Evolutionary conservation across 495 filamentous ascomycete species (phyloP), one percentile per base, ranked within the genome.

Genomic region (Penicillium paxilli): DNA sequence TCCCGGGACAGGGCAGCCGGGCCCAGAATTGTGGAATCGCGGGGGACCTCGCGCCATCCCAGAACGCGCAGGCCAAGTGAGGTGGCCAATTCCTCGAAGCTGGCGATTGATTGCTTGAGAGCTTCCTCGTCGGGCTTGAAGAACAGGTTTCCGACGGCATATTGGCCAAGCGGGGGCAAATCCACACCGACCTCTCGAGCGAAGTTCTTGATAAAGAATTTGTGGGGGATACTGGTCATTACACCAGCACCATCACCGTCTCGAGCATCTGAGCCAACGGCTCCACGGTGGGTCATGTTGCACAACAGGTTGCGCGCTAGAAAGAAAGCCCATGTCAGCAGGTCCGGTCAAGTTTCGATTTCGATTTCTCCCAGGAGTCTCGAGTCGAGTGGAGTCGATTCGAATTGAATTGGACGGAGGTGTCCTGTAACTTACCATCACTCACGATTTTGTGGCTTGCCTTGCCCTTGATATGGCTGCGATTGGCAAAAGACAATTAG

Each of bases 201-300:
- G 67, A 99, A 97, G 70, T 98, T 96, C 76, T 99, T 99, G 61
- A 96, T 78, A 71, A 99, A 99, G 74, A 99, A 99, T 70, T 87
- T 95, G 79, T 99, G 94, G 14, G 94, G 94, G 62, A 99, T 96
- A 32, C 93, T 97, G 52, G 94, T 98, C 94, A 99, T 99, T 59
- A 98, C 92, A 80, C 94, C 94, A 56, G 94, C 94, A 70, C 94
- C 94, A 64, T 99, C 94, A 61, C 94, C 94, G 71, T 99, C 94
- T 72, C 94, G 88, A 51, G 90, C 92, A 79, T 99, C 94, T 10
- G 94, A 98, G 52, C 94, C 94, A 63, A 99, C 94, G 50, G 94
- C 94, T 77, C 94, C 94, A 68, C 94, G 87, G 78, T 99, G 94
- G 82, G 94, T 98, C 94, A 99, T 99, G 80, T 99, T 99, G 78